Evolutionary conservation across 1,284 basidiomycete species (phyloP), one percentile per base, ranked within the genome.

Genomic region (Ceratobasidium theobromae): DNA sequence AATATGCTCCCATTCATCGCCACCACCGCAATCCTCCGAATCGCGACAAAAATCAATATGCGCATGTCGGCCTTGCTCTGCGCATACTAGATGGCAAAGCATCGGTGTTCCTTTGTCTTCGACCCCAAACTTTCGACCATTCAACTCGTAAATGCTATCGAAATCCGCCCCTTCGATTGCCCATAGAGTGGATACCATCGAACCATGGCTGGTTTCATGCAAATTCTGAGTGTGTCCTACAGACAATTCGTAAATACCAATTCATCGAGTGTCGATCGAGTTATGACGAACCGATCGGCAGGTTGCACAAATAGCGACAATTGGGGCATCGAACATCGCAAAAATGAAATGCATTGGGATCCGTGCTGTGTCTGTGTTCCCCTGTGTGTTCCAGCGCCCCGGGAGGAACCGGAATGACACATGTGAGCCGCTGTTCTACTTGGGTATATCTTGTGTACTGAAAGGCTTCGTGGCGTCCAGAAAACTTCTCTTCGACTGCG

Each of bases 191-290:
- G 74, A 76, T 0, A 82, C 81, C 86, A 86, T 86, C 1, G 83
- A 85, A 2, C 85, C 86, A 69, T 87, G 85, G 30, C 78, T 77
- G 0, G 85, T 87, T 35, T 86, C 84, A 58, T 87, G 85, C 45
- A 84, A 81, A 67, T 80, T 77, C 68, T 87, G 85, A 0, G 81
- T 57, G 69, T 87, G 86, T 0, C 82, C 86, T 87, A 65, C 57
- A 52, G 25, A n/a, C 58, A 51, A n/a, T 16, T 66, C 25, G 43
- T 28, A 32, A 41, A 5, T 32, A n/a, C 4, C 16, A 14, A 43
- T 43, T 43, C 21, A 38, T 3, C 40, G 4, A 6, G 21, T n/a
- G 35, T 21, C 4, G 16, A 40, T 21, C 16, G 9, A 51, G 25
- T 21, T 9, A 12, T 5, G 23, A 11, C 32, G 8, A 66, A 86